A percentile compares a stretch with the other conserved stretches of the same genome.
Evolutionary conservation across 1,284 basidiomycete species (phyloP).

Genomic region (Amylostereum chailletii): DNA sequence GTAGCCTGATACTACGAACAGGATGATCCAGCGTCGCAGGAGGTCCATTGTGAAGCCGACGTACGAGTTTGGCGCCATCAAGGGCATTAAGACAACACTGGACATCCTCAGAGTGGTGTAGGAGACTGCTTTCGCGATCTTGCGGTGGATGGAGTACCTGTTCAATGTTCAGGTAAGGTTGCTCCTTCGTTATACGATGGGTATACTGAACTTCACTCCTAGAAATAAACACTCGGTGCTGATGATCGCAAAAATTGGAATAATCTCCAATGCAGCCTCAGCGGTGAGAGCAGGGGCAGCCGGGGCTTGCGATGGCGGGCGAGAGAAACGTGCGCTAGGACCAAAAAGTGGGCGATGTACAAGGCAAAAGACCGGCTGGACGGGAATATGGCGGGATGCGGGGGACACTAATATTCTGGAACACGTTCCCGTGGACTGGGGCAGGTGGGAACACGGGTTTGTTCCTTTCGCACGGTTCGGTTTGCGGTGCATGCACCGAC

Average conservation of each 20-base stretch:
- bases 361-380: no score
- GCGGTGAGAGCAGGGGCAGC: no score
- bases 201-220: constrained; percentile 7
- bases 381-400: no score
- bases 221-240: constrained; percentile 91
- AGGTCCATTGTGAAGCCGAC: constrained; percentile 16
- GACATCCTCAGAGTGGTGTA: constrained; percentile 82
- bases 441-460: no score
- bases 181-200: background rate
- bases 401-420: no score
- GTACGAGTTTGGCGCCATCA: constrained; percentile 25
- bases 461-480: no score
- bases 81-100: constrained; percentile 57
- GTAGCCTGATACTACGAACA: constrained; percentile 31
- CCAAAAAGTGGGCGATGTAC: no score
- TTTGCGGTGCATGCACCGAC: no score
- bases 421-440: no score
- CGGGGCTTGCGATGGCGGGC: no score
- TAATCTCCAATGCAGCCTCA: constrained; percentile 94
- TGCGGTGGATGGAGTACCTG: constrained; percentile 86
- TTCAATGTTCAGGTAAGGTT: constrained; percentile 64
- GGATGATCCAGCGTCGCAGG: constrained; percentile 13
- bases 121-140: constrained; percentile 74
- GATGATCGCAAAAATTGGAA: constrained; percentile 99
- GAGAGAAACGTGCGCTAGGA: no score